Evolutionary conservation across 2,329 filamentous ascomycete genomes (phyloP).

Genomic region (Aspergillus quadricinctus): DNA sequence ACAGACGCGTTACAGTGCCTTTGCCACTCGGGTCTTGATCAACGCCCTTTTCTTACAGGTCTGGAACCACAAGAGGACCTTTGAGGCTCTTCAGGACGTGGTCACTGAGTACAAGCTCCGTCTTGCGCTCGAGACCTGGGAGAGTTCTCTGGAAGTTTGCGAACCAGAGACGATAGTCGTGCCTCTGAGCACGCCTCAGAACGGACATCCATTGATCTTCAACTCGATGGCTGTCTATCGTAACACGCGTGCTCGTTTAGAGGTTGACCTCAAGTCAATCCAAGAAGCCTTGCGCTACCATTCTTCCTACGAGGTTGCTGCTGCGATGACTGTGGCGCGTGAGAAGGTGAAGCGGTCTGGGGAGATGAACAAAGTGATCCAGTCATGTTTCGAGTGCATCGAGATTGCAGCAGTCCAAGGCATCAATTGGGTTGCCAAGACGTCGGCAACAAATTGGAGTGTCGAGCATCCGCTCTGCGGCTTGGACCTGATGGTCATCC

Average conservation of each 20-base stretch:
- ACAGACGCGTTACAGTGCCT: slow-evolving; percentile 85
- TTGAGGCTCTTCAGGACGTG: slow-evolving; percentile 94
- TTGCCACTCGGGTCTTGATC: slow-evolving; percentile 97
- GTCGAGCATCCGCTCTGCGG: slow-evolving; percentile 96
- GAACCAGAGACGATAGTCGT: slow-evolving; percentile 87
- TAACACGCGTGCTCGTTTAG: slow-evolving; percentile 84
- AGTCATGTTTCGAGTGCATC: slow-evolving; percentile 96
- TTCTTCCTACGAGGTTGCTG: slow-evolving; percentile 93
- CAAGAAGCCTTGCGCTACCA: slow-evolving; percentile 97
- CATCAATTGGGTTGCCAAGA: slow-evolving; percentile 96
- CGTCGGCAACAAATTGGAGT: slow-evolving; percentile 97
- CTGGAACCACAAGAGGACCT: slow-evolving; percentile 98
- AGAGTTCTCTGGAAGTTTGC: slow-evolving; percentile 89
- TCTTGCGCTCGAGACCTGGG: slow-evolving; percentile 96
- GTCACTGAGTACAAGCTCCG: slow-evolving; percentile 98
- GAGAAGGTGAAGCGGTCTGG: slow-evolving; percentile 91
- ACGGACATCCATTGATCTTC: slow-evolving; percentile 93
- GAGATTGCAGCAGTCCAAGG: slow-evolving; percentile 92
- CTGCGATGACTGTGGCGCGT: slow-evolving; percentile 89
- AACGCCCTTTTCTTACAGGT: slow-evolving; percentile 97
- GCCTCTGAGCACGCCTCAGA: slow-evolving; percentile 87
- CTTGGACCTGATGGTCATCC: slow-evolving; percentile 94
- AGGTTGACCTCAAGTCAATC: slow-evolving; percentile 92
- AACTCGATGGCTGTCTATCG: slow-evolving; percentile 97
- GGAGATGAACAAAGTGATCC: slow-evolving; percentile 98